Evolutionary conservation across 2,329 filamentous ascomycete species (phyloP), one percentile per base, ranked within the genome.

Genomic region (Daldinia sp.): DNA sequence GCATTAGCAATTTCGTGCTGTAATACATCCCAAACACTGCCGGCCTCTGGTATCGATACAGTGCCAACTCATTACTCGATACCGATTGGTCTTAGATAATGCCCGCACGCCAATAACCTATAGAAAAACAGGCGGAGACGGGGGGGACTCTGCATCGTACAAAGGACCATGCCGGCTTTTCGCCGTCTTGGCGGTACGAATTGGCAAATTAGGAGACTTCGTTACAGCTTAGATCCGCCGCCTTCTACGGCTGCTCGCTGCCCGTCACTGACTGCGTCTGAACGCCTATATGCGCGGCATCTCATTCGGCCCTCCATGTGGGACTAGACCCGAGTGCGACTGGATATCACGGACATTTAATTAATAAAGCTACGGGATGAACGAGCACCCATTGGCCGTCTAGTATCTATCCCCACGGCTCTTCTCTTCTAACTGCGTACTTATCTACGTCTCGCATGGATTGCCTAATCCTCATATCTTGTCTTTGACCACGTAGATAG

Each of bases 61-160:
- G 43, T 60, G 61, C 57, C 61, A 67, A 54, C 61, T 67, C 64
- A 67, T 58, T 61, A 41, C 53, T 53, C 29, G 32, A 55, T 54
- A 64, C 54, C 47, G 63, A 67, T 67, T 67, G 62, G 65, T 41
- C 29, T 67, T 34, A 60, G 65, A 67, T 67, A 67, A 63, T 43
- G 10, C 56, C 52, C 45, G 53, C 62, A 63, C 61, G 21, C 9
- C 11, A 61, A 49, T 27, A 60, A 61, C 61, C 64, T 67, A 67
- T 67, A 52, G 57, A 23, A 58, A 17, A 23, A 48, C 43, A n/a
- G 35, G 13, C 37, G 19, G 39, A 6, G 29, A 61, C 32, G 57
- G 57, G 53, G 43, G 57, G 57, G 53, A 37, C 53, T 58, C 57
- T 56, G 37, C 58, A 63, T 13, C 48, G 47, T 32, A 54, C 23